Conservation (phyloP, 495 filamentous ascomycete species). For the Clavariopsis aquatica region DNA sequence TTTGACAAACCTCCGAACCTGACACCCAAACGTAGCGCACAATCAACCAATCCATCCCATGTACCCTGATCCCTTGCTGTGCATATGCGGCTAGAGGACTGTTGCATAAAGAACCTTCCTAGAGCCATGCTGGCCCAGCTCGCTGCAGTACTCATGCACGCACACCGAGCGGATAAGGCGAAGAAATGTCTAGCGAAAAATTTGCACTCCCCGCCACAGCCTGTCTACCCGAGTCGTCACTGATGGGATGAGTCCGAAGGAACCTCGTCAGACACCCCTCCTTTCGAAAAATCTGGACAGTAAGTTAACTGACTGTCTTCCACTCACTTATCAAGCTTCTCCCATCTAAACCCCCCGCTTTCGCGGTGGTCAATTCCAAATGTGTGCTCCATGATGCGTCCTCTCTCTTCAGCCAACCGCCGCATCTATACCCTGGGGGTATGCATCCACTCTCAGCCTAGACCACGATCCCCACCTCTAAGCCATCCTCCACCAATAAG, state of each 20-base stretch:
- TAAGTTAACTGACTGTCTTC: neutral
- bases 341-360: neutral
- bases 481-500: neutral
- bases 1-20: neutral
- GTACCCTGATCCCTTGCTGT: constrained; percentile 25
- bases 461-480: constrained; percentile 4
- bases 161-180: neutral
- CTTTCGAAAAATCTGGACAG: neutral
- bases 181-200: constrained; percentile 6
- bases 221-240: neutral
- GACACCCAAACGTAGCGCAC: constrained; percentile 1
- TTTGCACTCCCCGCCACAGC: constrained; percentile 3
- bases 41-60: constrained; percentile 12
- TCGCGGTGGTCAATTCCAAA: neutral
- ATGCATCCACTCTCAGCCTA: neutral
- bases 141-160: constrained; percentile 8
- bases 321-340: neutral
- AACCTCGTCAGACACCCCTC: neutral
- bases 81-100: constrained; percentile 35
- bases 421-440: neutral
- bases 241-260: neutral
- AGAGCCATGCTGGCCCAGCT: constrained; percentile 13
- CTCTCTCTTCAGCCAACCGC: constrained; percentile 15
- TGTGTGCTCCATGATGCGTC: neutral
- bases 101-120: constrained; percentile 26